Percentiles rank a stretch among this genome's conserved stretches.
These are phyloP conservation scores for Dalechampia spathulata DNA, from an alignment of 441 rosid species.

Conservation along the genomic window DNA sequence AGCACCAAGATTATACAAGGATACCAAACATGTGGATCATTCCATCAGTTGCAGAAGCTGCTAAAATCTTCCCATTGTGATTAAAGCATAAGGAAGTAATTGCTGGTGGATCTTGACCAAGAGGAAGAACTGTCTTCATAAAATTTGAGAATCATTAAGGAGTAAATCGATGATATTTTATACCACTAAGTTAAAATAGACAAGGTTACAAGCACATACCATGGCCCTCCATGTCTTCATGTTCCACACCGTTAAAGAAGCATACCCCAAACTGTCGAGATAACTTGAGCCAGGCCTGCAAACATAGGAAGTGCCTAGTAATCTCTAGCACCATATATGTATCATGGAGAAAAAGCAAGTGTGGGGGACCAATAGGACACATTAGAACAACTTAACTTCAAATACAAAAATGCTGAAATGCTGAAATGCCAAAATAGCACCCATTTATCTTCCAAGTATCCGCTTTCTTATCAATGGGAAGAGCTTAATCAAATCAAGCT, in stretches of 20 bases:
- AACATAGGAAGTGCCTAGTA: conserved; percentile 12
- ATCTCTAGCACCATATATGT: conserved; percentile 5
- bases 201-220: conserved; percentile 45
- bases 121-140: conserved; percentile 72
- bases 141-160: conserved; percentile 34
- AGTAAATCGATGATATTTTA: conserved; percentile 11
- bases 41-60: conserved; percentile 74
- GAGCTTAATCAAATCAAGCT: too few species aligned
- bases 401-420: too few species aligned
- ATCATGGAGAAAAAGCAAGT: not conserved
- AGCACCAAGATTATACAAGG: conserved; percentile 25
- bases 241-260: conserved; percentile 71
- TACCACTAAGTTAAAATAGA: conserved; percentile 10
- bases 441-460: too few species aligned
- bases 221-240: conserved; percentile 70
- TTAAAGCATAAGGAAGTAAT: conserved; percentile 65
- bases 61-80: conserved; percentile 74
- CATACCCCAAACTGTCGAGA: conserved; percentile 43
- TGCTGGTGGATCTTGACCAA: conserved; percentile 79
- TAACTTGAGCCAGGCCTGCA: conserved; percentile 39
- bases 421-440: too few species aligned
- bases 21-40: conserved; percentile 88
- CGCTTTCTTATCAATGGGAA: too few species aligned
- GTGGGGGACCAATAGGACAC: too few species aligned
- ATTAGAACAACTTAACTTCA: too few species aligned